Base-by-base conservation (phyloP, 208 protist species). In the Leishmania amazonensis region DNA sequence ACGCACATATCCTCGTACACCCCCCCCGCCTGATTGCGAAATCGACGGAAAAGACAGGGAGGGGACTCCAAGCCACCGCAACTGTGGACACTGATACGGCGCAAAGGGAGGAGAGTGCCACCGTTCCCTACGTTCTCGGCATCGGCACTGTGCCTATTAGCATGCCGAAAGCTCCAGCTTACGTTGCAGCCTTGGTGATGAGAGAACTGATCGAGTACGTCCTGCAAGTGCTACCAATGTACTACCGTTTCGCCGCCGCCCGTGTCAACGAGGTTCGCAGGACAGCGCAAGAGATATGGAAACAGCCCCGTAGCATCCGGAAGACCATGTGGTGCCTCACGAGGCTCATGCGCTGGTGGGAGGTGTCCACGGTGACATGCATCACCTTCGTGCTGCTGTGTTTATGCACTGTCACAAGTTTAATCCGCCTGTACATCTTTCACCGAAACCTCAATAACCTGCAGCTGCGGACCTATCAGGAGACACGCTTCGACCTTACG, bases 381-480 rank as follows among this genome's bases (percentile, higher is more conserved):
- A 38, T 82, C n/a, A 60, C 79, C 42, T 77, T 71, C 9, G 54
- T 82, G 1, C 58, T 82, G 3, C 31, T 83, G 8, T 78, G 64
- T 73, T 1, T 65, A 17, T 78, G 72, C 62, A 28, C 73, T 24
- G 4, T 78, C 11, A 76, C 35, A 7, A 83, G 79, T 28, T 5
- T 78, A 0, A 19, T 31, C 2, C n/a, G 47, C 28, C 60, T 78
- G 0, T 67, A 38, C 13, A 0, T 1, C 13, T 77, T 57, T 24
- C 40, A 83, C 49, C n/a, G 17, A 7, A 83, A 28, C 8, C 73
- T 58, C 0, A 0, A 62, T 31, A 62, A 31, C 21, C 53, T 78
- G n/a, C 47, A 78, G 60, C 60, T 83, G 60, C 64, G 71, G 60
- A 83, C 79, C 35, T 54, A 73, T 19, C 79, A 83, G 40, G 79